Conservation (phyloP, 306 rosid genomes). For the Cicer bijugum region DNA sequence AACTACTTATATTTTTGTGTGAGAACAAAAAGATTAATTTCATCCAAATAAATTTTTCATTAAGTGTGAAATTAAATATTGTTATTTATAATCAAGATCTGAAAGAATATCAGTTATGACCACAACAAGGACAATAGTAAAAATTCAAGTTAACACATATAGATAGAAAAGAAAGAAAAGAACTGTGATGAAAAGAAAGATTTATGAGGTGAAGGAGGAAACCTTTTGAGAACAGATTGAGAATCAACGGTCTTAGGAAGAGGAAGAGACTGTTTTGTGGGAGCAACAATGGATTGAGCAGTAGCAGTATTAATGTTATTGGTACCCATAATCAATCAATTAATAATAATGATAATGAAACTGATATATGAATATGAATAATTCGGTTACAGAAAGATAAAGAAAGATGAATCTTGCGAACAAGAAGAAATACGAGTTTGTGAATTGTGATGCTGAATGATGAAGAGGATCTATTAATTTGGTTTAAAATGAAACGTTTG, state of each 20-base stretch:
- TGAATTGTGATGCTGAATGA: not conserved
- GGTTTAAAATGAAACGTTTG: slow-evolving; percentile 25
- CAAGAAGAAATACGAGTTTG: not conserved
- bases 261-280: slow-evolving; percentile 55
- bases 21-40: too few relatives aligned
- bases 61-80: too few relatives aligned
- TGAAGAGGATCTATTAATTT: not conserved
- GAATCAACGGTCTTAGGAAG: slow-evolving; percentile 72
- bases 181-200: too few relatives aligned
- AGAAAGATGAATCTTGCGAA: not conserved
- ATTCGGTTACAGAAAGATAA: not conserved
- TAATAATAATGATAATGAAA: too few relatives aligned
- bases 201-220: not conserved
- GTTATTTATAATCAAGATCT: too few relatives aligned
- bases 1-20: too few relatives aligned
- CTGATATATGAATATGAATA: not conserved
- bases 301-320: slow-evolving; percentile 57
- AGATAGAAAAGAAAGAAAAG: not conserved
- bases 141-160: not conserved
- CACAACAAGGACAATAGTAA: not conserved
- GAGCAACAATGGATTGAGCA: slow-evolving; percentile 51
- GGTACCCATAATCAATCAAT: slow-evolving; percentile 57
- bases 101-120: too few relatives aligned
- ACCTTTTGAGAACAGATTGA: slow-evolving; percentile 91
- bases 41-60: too few relatives aligned